These are phyloP conservation scores for Phytopythium boreale DNA, from an alignment of 352 stramenopile genomes.

Conservation along the genomic window DNA sequence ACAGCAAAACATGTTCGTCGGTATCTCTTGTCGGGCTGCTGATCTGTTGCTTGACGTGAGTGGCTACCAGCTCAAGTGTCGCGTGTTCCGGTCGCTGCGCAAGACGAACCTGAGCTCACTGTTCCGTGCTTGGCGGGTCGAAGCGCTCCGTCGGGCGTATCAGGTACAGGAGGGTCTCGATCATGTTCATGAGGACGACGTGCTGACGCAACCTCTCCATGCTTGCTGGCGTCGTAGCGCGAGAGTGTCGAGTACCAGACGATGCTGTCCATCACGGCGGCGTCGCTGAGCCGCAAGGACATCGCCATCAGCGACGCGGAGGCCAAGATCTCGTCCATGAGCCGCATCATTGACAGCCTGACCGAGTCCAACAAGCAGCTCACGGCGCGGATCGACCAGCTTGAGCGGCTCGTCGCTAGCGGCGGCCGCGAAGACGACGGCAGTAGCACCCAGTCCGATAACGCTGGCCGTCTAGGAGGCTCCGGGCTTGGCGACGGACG, in stretches of 20 bases:
- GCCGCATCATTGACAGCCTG: constrained; percentile 75
- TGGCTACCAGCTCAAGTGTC: constrained; percentile 48
- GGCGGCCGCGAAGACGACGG: constrained; percentile 7
- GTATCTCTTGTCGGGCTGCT: background rate
- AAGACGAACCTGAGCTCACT: constrained; percentile 52
- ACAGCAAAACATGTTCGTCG: background rate
- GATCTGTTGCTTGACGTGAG: background rate
- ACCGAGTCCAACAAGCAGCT: constrained; percentile 74
- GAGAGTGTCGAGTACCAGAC: constrained; percentile 78
- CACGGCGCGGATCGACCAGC: constrained; percentile 53
- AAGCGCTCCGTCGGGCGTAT: constrained; percentile 64
- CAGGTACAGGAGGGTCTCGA: constrained; percentile 20
- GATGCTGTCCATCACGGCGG: constrained; percentile 75
- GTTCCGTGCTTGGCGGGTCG: constrained; percentile 72
- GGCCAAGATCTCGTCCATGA: constrained; percentile 65
- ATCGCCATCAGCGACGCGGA: constrained; percentile 61
- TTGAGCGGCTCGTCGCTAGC: constrained; percentile 38
- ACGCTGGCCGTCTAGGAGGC: background rate
- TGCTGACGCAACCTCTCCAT: background rate
- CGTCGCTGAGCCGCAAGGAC: constrained; percentile 75
- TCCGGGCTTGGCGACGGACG: background rate
- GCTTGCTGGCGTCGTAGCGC: constrained; percentile 15
- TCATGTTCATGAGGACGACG: background rate
- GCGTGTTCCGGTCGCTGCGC: constrained; percentile 47
- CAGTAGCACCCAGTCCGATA: background rate